Percentiles rank a stretch among this genome's conserved stretches.
phyloP scores from a whole-genome alignment of 2,329 filamentous ascomycete species.

The Tricladium varicosporioides region DNA sequence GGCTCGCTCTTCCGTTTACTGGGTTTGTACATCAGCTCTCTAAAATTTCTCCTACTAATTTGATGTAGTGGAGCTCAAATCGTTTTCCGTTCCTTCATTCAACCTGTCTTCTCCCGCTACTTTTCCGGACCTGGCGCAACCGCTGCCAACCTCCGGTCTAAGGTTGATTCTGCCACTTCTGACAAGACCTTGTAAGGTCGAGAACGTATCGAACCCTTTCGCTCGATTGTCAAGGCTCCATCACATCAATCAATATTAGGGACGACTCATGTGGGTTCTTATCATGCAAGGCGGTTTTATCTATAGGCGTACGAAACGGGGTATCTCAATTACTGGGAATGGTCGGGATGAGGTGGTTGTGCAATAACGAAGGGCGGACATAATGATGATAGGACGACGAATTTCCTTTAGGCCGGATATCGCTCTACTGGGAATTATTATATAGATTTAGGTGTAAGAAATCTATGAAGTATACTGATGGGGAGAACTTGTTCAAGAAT shows the following conservation, averaged over 20 bases:
- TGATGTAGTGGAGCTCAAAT: constrained; percentile 84
- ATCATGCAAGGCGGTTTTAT: constrained; percentile 2
- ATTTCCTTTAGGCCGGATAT: constrained; percentile 21
- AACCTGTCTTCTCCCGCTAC: constrained; percentile 89
- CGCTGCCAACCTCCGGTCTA: constrained; percentile 82
- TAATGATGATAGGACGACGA: constrained; percentile 23
- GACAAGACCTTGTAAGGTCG: constrained; percentile 63
- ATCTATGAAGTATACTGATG: background rate
- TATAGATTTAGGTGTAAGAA: constrained; percentile 18
- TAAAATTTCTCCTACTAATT: constrained; percentile 9
- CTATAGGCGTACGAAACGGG: background rate
- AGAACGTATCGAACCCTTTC: constrained; percentile 4
- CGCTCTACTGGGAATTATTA: constrained; percentile 15
- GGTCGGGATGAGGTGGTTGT: constrained; percentile 7
- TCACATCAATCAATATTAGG: constrained; percentile 13
- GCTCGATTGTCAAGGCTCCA: constrained; percentile 3
- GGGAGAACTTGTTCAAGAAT: background rate
- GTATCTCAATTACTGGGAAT: background rate
- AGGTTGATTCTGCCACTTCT: constrained; percentile 68
- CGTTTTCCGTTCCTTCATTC: constrained; percentile 93
- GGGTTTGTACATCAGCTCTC: constrained; percentile 58
- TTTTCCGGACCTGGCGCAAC: constrained; percentile 70
- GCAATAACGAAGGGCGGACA: constrained; percentile 9
- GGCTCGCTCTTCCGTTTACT: constrained; percentile 95
- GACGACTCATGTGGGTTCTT: constrained; percentile 7